phyloP scores from a whole-genome alignment of 352 stramenopile genomes.

The Thalassiosira livingstoniorum region DNA sequence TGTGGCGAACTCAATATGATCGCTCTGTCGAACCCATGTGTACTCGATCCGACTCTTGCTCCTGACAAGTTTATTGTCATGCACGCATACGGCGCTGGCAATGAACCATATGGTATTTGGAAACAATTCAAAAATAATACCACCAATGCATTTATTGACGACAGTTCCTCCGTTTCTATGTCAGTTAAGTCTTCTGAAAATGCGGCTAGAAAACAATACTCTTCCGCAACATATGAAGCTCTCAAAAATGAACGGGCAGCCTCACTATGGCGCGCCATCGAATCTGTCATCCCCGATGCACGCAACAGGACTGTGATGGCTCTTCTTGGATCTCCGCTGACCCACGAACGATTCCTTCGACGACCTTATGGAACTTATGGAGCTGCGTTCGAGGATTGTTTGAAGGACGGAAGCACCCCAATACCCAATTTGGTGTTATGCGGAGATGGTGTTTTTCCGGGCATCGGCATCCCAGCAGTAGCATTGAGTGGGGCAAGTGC shows the following conservation, averaged over 20 bases:
- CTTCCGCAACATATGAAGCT: constrained; percentile 72
- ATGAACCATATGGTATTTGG: constrained; percentile 87
- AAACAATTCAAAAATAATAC: constrained; percentile 35
- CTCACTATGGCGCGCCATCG: constrained; percentile 81
- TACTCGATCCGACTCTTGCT: constrained; percentile 82
- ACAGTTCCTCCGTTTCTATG: background rate
- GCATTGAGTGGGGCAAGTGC: constrained; percentile 78
- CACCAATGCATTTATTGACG: too few species aligned
- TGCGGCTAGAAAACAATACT: constrained; percentile 56
- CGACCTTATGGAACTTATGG: constrained; percentile 86
- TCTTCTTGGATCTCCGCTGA: constrained; percentile 85
- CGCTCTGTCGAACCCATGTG: constrained; percentile 87
- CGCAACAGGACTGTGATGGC: constrained; percentile 82
- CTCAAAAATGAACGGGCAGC: constrained; percentile 83
- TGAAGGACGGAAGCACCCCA: constrained; percentile 78
- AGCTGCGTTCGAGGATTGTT: constrained; percentile 81
- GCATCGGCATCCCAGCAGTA: constrained; percentile 78
- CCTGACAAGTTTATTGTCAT: constrained; percentile 86
- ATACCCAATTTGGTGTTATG: constrained; percentile 77
- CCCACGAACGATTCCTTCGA: constrained; percentile 87
- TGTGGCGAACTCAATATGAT: constrained; percentile 86
- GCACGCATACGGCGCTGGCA: constrained; percentile 87
- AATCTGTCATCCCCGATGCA: constrained; percentile 87
- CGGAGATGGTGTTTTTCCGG: constrained; percentile 82
- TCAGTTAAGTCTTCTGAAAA: constrained; percentile 6